Conservation (phyloP, 2,329 filamentous ascomycete genomes). For the Pseudovirgaria hyperparasitica region DNA sequence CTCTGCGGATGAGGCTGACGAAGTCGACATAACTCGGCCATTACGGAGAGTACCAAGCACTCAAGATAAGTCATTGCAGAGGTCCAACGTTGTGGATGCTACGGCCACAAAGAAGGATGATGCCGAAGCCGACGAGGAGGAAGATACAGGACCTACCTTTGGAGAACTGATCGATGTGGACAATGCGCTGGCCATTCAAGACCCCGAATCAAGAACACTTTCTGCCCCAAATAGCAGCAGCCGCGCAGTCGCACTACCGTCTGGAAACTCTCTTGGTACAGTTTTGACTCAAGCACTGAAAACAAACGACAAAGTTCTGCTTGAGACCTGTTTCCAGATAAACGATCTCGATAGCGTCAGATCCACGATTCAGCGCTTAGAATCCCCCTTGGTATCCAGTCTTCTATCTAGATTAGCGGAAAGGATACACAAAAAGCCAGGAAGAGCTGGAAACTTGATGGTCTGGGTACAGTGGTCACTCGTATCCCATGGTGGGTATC, state of each 20-base stretch:
- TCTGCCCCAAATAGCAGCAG: conserved; percentile 27
- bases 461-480: conserved; percentile 95
- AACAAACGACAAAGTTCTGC: conserved; percentile 78
- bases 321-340: conserved; percentile 83
- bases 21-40: conserved; percentile 8
- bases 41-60: neutral
- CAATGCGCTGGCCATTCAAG: conserved; percentile 35
- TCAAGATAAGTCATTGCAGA: conserved; percentile 1
- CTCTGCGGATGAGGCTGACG: conserved; percentile 6
- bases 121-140: conserved; percentile 36
- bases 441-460: conserved; percentile 80
- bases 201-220: conserved; percentile 32
- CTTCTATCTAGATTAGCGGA: conserved; percentile 78
- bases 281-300: conserved; percentile 88
- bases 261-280: conserved; percentile 71
- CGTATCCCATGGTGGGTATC: conserved; percentile 78
- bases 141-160: conserved; percentile 41
- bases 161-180: conserved; percentile 58
- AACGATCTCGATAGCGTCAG: conserved; percentile 66
- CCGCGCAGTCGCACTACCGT: conserved; percentile 46
- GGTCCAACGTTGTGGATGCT: conserved; percentile 19
- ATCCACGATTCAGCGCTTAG: conserved; percentile 80
- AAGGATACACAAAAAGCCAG: conserved; percentile 73
- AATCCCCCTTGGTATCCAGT: conserved; percentile 66
- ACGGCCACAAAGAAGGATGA: conserved; percentile 22